Evolutionary conservation across 2,329 filamentous ascomycete species (phyloP).

Genomic region (Colletotrichum karsti): DNA sequence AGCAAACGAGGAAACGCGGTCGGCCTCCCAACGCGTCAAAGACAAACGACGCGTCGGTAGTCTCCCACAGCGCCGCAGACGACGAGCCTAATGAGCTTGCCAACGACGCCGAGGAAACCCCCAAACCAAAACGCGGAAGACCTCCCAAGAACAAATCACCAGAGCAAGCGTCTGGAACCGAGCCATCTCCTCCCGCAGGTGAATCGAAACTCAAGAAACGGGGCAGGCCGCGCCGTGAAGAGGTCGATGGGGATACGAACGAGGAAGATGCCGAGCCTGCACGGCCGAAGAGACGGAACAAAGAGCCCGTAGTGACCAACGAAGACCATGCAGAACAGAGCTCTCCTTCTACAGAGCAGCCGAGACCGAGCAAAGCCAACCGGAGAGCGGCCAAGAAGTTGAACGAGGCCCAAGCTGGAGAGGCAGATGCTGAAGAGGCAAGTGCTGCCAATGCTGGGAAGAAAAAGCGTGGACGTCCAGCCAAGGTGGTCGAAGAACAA

Average conservation of each 20-base stretch:
- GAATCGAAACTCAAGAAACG: slow-evolving; percentile 5
- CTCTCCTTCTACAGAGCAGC: not conserved
- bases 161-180: not conserved
- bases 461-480: slow-evolving; percentile 1
- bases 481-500: not conserved
- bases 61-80: slow-evolving; percentile 32
- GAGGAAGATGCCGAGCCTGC: not conserved
- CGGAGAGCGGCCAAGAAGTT: not conserved
- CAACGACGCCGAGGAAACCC: slow-evolving; percentile 30
- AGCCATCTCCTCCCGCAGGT: not conserved
- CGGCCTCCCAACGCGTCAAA: slow-evolving; percentile 51
- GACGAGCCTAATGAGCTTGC: slow-evolving; percentile 27
- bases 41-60: slow-evolving; percentile 34
- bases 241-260: not conserved
- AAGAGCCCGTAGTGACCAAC: not conserved
- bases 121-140: slow-evolving; percentile 38
- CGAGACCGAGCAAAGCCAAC: not conserved
- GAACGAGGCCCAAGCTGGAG: not conserved
- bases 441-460: not conserved
- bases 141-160: slow-evolving; percentile 21
- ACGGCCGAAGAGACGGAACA: not conserved
- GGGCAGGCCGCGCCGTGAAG: slow-evolving; percentile 14
- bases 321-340: not conserved
- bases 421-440: not conserved
- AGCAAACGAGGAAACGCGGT: slow-evolving; percentile 53